Evolutionary conservation across 345 rosid genomes (phyloP), one percentile per base, ranked within the genome.

Genomic region (Syzygium oleosum): DNA sequence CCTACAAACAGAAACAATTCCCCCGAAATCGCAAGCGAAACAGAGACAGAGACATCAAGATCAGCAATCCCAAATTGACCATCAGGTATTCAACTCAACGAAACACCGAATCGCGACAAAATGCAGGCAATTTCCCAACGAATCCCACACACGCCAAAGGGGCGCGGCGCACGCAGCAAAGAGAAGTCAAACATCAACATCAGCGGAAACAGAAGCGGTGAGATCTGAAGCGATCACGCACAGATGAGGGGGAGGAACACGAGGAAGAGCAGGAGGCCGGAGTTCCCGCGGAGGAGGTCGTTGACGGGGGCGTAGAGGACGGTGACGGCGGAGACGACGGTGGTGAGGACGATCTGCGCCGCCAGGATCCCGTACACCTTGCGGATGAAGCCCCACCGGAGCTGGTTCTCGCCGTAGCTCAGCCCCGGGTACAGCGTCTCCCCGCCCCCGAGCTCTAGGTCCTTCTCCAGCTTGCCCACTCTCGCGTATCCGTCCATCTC

Each of bases 351-450:
- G 86, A 98, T 90, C 96, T 98, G 99, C 1, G 93, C 97, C 1
- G 98, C 88, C 41, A 98, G 92, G 87, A 98, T 96, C 11, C 97
- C 97, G 88, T 96, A 98, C 85, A 96, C 99, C 88, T 98, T 98
- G 85, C 96, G 98, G 86, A 96, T 94, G 90, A 98, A 94, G 21
- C 96, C 98, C 99, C 99, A 97, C 16, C 99, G 97, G 86, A 95
- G 97, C 88, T 95, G 94, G 91, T 95, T 94, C 92, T 97, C 99
- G 41, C 98, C 98, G 84, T 87, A 88, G 90, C 98, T 90, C 58
- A 97, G 91, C 80, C 97, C 99, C 3, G 99, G 98, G 87, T 94
- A 97, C 85, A 96, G 92, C 86, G 94, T 91, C 91, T 92, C 96
- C 54, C 99, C 95, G 68, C 88, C 91, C 90, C 91, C 94, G 68